Percentiles rank a stretch among this genome's conserved stretches.
These are phyloP conservation scores for Aspergillus saccharolyticus DNA, from an alignment of 495 filamentous ascomycete species.

Conservation along the genomic window DNA sequence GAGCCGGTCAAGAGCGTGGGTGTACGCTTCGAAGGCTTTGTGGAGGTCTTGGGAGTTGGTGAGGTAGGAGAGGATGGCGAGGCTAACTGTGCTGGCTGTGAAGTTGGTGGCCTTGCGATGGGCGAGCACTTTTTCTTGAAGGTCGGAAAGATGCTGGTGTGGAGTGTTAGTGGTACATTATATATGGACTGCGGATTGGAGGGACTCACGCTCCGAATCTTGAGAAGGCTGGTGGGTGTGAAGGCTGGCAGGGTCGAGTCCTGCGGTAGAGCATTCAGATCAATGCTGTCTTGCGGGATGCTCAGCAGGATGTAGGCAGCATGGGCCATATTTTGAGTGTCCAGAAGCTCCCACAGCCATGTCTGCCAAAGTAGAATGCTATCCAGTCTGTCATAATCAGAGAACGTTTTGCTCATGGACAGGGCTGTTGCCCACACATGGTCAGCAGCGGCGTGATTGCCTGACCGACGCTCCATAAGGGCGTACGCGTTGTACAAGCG, in stretches of 20 bases:
- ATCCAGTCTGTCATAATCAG: conserved; percentile 33
- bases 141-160: conserved; percentile 48
- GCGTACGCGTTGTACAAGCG: conserved; percentile 75
- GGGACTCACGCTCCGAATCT: conserved; percentile 43
- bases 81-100: conserved; percentile 52
- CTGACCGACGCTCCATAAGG: conserved; percentile 59
- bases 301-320: conserved; percentile 46
- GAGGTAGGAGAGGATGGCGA: conserved; percentile 63
- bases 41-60: conserved; percentile 28
- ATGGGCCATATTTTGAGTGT: conserved; percentile 36
- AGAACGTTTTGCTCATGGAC: conserved; percentile 45
- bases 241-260: conserved; percentile 17
- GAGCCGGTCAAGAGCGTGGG: conserved; percentile 39
- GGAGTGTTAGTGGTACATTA: conserved; percentile 10
- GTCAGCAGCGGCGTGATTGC: conserved; percentile 49
- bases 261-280: conserved; percentile 19
- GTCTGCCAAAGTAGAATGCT: conserved; percentile 58
- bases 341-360: conserved; percentile 68
- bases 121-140: conserved; percentile 52
- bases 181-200: background rate
- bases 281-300: conserved; percentile 31
- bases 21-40: conserved; percentile 46
- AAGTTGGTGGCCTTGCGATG: conserved; percentile 39
- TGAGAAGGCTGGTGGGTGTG: conserved; percentile 46
- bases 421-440: conserved; percentile 65